phyloP scores from a whole-genome alignment of 2,329 filamentous ascomycete species.

The Leptographium galeiforme region DNA sequence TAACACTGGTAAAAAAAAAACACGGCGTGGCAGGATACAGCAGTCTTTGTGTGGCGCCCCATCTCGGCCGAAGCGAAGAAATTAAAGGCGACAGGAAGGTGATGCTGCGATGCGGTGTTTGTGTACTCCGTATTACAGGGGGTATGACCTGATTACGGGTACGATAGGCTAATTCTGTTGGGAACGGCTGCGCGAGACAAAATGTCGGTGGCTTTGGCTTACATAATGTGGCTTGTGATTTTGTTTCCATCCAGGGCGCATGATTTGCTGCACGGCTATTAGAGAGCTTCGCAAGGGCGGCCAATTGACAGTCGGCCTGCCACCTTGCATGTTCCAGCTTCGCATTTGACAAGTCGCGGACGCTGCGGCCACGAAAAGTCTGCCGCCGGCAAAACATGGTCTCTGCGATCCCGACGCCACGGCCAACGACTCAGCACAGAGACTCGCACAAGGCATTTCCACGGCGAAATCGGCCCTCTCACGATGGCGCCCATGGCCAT shows the following conservation, averaged over 20 bases:
- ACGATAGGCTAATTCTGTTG: too few relatives aligned
- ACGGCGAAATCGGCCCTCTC: not conserved
- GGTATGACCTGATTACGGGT: too few relatives aligned
- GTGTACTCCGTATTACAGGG: too few relatives aligned
- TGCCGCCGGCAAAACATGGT: not conserved
- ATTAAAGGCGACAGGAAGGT: too few relatives aligned
- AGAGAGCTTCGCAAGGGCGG: not conserved
- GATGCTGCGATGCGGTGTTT: too few relatives aligned
- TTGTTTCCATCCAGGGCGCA: too few relatives aligned
- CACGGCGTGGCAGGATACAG: too few relatives aligned
- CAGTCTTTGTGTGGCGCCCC: too few relatives aligned
- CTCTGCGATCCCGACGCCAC: not conserved
- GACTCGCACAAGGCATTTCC: too few relatives aligned
- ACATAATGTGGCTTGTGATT: not conserved
- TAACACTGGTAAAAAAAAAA: too few relatives aligned
- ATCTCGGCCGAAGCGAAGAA: too few relatives aligned
- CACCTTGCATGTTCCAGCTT: not conserved
- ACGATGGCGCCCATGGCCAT: slow-evolving; percentile 41
- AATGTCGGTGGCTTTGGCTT: not conserved
- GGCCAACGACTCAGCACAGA: not conserved
- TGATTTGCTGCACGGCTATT: not conserved
- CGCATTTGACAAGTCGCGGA: not conserved
- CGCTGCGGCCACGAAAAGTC: not conserved
- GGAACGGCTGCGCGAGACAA: not conserved
- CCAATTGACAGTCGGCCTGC: not conserved